Conservation (phyloP, 169 alveolate species). For the Blepharisma undulans region DNA sequence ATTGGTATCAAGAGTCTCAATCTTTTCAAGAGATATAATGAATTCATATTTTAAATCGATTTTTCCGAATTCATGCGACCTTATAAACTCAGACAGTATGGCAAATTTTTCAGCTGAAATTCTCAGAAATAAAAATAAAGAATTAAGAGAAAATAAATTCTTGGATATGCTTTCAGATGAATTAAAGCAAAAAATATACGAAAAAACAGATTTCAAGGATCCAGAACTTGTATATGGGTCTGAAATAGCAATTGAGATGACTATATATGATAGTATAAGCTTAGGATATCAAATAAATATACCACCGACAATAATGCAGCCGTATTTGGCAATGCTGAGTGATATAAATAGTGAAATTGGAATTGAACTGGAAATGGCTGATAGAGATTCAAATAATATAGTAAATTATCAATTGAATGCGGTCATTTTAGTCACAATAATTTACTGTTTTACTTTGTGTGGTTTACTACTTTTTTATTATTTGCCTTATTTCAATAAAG, state of each 20-base stretch:
- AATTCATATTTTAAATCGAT: neutral
- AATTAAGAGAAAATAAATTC: neutral
- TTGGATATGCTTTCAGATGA: neutral
- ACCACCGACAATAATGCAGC: neutral
- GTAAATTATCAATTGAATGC: neutral
- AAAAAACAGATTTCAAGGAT: neutral
- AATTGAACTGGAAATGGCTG: neutral
- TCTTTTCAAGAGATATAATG: neutral
- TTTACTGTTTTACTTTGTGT: neutral
- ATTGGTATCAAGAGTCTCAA: neutral
- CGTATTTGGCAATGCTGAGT: neutral
- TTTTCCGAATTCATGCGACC: neutral
- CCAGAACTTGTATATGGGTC: neutral
- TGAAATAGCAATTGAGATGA: neutral
- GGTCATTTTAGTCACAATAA: neutral
- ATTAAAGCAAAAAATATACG: neutral
- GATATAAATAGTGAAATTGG: neutral
- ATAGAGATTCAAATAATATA: neutral
- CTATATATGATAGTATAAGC: neutral
- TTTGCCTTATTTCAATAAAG: neutral
- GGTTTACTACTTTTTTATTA: neutral
- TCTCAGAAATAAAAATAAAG: neutral
- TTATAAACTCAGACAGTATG: neutral
- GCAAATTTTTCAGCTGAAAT: neutral
- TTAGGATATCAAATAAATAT: neutral